Evolutionary conservation across 192 early-diverging fungal species (phyloP), one percentile per base, ranked within the genome.

Genomic region (Coemansia aciculifera): DNA sequence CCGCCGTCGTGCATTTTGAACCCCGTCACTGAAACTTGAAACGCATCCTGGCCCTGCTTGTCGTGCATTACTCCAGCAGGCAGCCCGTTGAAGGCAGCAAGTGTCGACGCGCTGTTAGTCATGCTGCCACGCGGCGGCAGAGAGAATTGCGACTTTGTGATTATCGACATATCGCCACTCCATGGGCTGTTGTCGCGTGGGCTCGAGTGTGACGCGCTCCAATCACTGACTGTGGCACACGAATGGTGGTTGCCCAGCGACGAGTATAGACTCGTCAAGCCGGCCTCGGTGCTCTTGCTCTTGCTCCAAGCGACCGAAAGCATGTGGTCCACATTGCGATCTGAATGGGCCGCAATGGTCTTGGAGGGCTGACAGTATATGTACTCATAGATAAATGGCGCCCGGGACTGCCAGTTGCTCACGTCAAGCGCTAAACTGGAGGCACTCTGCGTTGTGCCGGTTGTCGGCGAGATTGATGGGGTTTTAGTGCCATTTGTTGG

Each of bases 251-350:
- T 77, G 10, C 79, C 79, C 57, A 68, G 74, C 29, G 74, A 76
- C 56, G 71, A 15, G 19, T 63, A 76, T 19, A 75, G 59, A 36
- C 64, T 44, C 38, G 73, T 39, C 61, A 32, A 54, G 24, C 49
- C 39, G 29, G 27, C 6, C 8, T 46, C 24, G 5, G 51, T 11
- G 27, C 51, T 54, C 27, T 51, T 29, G 27, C 51, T 54, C 27
- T 52, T 24, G 46, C 57, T n/a, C 79, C 79, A 81, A 13, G 71
- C 71, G 60, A 81, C 73, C 44, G 79, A 81, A 40, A 81, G 63
- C 34, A 67, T 71, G 40, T 57, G 54, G 9, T 56, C 29, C 29
- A 31, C 29, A 7, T 17, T 56, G 27, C 54, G 10, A 32, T 56
- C 54, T 13, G 27, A 15, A 8, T 59, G 23, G 10, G 17, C 59